Evolutionary conservation across 768 basidiomycete species (phyloP), one percentile per base, ranked within the genome.

Genomic region (Lactifluus volemus): DNA sequence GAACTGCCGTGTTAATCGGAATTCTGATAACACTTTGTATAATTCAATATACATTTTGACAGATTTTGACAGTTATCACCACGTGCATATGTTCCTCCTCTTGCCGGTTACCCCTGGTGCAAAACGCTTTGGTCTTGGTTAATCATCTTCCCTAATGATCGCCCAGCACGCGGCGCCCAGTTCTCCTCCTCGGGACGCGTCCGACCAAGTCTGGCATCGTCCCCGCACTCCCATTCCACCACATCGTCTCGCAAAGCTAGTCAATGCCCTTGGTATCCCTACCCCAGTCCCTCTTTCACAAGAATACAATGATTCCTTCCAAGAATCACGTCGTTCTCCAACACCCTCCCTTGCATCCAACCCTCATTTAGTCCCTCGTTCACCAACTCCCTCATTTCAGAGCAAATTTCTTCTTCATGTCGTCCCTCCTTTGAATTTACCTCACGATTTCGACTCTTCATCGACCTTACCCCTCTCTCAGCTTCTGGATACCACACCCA

Each of bases 371-470:
- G 70, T 68, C 44, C 60, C 73, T 4, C 73, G 73, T 63, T 61
- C 68, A 36, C 67, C 75, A 38, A 67, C 71, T 21, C 61, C 78
- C 4, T 71, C 78, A 11, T 67, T 76, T 2, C 78, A 82, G 4
- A 88, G 86, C 54, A 86, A 80, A 65, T 92, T 81, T 68, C 77
- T 95, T 41, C 78, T 95, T 34, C 92, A 95, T 70, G 84, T 95
- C 65, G 79, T 95, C 41, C 93, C 92, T 0, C 92, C 92, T 0
- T 58, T 73, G 3, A 78, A 84, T 63, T 79, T 95, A 10, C 85
- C 85, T 53, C 87, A 88, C 64, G 83, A 86, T 48, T 76, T 79
- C 54, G 74, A 79, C 65, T 63, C 66, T 68, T 67, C 53, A 75
- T 77, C 55, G 80, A 82, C 2, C 72, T 82, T 52, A 74, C 76